Evolutionary conservation across 768 basidiomycete species (phyloP), one percentile per base, ranked within the genome.

Genomic region (Suillus weaverae): DNA sequence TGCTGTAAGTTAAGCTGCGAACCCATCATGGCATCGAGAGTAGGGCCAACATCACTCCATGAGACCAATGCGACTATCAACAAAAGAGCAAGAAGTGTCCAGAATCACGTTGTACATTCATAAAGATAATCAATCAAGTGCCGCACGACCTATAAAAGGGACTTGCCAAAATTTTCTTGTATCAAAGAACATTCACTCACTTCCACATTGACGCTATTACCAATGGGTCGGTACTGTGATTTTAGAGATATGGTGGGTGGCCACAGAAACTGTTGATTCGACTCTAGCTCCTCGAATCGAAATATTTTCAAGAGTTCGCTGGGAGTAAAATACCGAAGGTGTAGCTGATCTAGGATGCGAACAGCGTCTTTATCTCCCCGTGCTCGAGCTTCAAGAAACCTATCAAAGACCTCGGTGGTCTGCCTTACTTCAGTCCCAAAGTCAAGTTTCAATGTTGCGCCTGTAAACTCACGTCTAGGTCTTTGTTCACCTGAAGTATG

Each of bases 121-220:
- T 60, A 85, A 50, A 93, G 75, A 74, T 88, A 89, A 46, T 80
- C 73, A 48, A 93, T 82, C 60, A 92, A 78, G 65, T 80, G 77
- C 60, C 83, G 80, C 0, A 94, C 87, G 13, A 76, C 70, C 76
- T 75, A 59, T 77, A 59, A 10, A 10, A 18, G 20, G 39, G 8
- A 48, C 5, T 64, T 39, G 11, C 39, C 9, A 50, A 51, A n/a
- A 48, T 20, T 46, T 46, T 2, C 18, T 46, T 30, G 30, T 30
- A 16, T 8, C 48, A 61, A 50, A 2, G n/a, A 11, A 16, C 13
- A 3, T 26, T 20, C 38, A 56, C 72, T 64, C 50, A 93, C 91
- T 63, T 79, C 79, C 8, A 93, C 90, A 73, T 94, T 94, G 9
- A 94, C 86, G 63, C 91, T 92, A 73, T 94, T 94, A 20, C 92